Conservation (phyloP, 257 asterid genomes). For the Salvia splendens region DNA sequence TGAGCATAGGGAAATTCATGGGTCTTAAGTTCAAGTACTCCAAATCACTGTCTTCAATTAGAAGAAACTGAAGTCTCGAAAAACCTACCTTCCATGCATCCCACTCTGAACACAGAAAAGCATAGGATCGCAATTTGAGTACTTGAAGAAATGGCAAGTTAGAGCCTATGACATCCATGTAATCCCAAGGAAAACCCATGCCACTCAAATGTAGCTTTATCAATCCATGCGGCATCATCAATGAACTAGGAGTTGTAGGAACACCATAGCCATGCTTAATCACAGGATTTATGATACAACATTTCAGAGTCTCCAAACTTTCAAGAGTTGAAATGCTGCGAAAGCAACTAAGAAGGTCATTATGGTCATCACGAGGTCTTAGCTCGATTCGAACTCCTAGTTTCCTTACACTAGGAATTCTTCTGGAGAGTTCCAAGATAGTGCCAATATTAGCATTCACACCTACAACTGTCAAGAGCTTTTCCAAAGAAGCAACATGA, state of each 20-base stretch:
- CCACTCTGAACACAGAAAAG: slow-evolving; percentile 15
- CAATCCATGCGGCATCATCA: slow-evolving; percentile 1
- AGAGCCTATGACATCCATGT: not conserved
- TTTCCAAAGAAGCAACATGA: not conserved
- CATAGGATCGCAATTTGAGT: not conserved
- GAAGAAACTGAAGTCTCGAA: not conserved
- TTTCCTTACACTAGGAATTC: not conserved
- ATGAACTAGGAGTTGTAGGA: not conserved
- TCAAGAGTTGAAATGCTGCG: not conserved
- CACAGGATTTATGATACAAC: not conserved
- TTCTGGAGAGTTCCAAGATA: not conserved
- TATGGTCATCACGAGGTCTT: not conserved
- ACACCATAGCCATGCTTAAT: not conserved
- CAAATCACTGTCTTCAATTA: slow-evolving; percentile 6
- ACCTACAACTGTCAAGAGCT: not conserved
- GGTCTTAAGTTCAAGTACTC: not conserved
- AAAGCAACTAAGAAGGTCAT: not conserved
- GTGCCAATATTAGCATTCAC: not conserved
- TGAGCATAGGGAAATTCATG: not conserved
- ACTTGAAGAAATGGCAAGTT: not conserved
- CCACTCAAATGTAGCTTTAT: not conserved
- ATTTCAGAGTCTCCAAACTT: not conserved
- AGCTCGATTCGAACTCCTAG: not conserved
- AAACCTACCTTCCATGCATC: not conserved
- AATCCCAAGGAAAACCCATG: slow-evolving; percentile 1